Percentiles rank a stretch among this genome's conserved stretches.
Conservation (phyloP, 768 basidiomycete genomes). For the Cyclocybe cylindracea region DNA sequence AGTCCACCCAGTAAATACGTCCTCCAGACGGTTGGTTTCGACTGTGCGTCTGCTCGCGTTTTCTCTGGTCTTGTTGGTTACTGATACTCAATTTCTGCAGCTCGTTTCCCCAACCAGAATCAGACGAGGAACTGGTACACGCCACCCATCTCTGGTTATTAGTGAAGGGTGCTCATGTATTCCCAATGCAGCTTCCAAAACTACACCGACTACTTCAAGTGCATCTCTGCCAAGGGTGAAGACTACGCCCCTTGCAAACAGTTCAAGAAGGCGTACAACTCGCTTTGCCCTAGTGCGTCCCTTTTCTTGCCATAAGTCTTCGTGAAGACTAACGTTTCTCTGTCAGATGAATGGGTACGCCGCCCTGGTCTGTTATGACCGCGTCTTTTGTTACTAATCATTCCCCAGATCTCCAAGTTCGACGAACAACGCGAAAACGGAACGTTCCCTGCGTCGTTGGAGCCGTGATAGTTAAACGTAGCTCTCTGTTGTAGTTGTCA, state of each 20-base stretch:
- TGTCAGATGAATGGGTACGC: slow-evolving; percentile 87
- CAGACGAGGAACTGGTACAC: slow-evolving; percentile 95
- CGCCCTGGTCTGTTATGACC: neutral
- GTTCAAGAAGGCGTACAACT: slow-evolving; percentile 95
- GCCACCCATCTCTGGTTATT: slow-evolving; percentile 3
- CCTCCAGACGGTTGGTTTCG: slow-evolving; percentile 95
- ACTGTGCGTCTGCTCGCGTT: slow-evolving; percentile 50
- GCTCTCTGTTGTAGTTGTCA: neutral
- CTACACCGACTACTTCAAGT: slow-evolving; percentile 99
- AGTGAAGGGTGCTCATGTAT: neutral
- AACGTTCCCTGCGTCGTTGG: slow-evolving; percentile 90
- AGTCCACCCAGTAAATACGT: slow-evolving; percentile 67
- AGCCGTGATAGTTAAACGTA: slow-evolving; percentile 39
- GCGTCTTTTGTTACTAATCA: slow-evolving; percentile 8
- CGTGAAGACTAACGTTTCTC: neutral
- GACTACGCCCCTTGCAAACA: slow-evolving; percentile 99
- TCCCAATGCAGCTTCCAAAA: slow-evolving; percentile 78
- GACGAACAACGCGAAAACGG: slow-evolving; percentile 95
- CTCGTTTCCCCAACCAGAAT: slow-evolving; percentile 88
- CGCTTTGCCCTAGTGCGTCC: slow-evolving; percentile 93
- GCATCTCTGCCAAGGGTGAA: slow-evolving; percentile 94
- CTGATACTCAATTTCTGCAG: slow-evolving; percentile 36
- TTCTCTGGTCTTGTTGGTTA: neutral
- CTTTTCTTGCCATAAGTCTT: neutral
- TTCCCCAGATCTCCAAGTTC: slow-evolving; percentile 73